phyloP scores from a whole-genome alignment of 345 rosid genomes.

The Populus pruinosa region DNA sequence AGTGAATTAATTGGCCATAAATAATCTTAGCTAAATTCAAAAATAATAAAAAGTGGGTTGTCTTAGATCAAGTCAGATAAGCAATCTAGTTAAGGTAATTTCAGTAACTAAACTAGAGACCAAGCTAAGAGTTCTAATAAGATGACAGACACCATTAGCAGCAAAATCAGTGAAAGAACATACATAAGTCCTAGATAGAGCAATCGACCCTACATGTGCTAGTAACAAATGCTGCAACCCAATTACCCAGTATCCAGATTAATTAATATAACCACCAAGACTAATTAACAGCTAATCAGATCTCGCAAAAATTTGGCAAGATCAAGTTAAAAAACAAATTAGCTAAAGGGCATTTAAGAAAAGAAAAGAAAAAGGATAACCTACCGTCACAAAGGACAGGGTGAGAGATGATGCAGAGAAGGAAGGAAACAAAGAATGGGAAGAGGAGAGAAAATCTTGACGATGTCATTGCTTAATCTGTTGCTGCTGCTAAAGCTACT shows the following conservation, averaged over 20 bases:
- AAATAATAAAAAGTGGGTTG: too few species aligned
- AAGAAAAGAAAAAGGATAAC: slow-evolving; percentile 6
- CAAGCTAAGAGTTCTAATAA: too few species aligned
- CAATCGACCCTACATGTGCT: too few species aligned
- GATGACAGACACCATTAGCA: too few species aligned
- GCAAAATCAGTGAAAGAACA: too few species aligned
- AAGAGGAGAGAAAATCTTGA: slow-evolving; percentile 33
- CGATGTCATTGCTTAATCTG: slow-evolving; percentile 38
- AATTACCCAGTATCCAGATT: background rate
- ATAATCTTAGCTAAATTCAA: too few species aligned
- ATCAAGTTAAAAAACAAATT: background rate
- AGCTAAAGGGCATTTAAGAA: background rate
- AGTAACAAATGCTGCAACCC: too few species aligned
- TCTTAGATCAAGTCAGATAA: too few species aligned
- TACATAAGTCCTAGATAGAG: too few species aligned
- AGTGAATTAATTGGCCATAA: too few species aligned
- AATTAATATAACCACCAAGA: background rate
- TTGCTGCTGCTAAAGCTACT: background rate
- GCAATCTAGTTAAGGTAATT: too few species aligned
- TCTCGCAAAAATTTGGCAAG: slow-evolving; percentile 6
- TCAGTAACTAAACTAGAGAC: too few species aligned
- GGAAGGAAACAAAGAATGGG: slow-evolving; percentile 31
- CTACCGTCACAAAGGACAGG: slow-evolving; percentile 37
- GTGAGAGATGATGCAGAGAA: slow-evolving; percentile 39
- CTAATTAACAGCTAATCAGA: slow-evolving; percentile 6